A percentile compares a stretch with the other conserved stretches of the same genome.
phyloP scores from a whole-genome alignment of 306 rosid genomes.

The Fagus crenata region DNA sequence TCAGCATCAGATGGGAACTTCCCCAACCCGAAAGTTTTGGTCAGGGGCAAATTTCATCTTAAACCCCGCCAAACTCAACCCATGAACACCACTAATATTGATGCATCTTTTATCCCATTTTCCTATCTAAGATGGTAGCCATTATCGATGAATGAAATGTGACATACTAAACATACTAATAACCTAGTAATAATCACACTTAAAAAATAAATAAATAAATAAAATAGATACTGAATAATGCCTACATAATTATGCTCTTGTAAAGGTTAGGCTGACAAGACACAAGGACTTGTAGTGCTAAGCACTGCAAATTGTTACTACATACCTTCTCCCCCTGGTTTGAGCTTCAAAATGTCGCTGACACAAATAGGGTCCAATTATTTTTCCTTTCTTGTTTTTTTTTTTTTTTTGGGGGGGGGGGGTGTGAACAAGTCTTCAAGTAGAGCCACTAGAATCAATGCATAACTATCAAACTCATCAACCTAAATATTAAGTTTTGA shows the following conservation, averaged over 20 bases:
- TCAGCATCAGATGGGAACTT: too few species aligned
- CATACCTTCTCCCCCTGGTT: not conserved
- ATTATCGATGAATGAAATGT: too few species aligned
- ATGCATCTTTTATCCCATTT: too few species aligned
- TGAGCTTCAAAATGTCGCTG: not conserved
- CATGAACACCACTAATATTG: too few species aligned
- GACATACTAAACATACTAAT: too few species aligned
- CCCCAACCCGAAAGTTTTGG: too few species aligned
- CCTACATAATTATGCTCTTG: not conserved
- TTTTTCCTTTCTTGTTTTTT: not conserved
- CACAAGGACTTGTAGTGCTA: not conserved
- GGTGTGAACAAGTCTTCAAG: not conserved
- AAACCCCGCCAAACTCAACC: too few species aligned
- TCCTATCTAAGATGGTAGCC: too few species aligned
- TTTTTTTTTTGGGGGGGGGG: not conserved
- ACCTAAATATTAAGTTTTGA: not conserved
- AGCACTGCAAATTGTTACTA: not conserved
- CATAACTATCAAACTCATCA: not conserved
- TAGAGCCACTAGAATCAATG: not conserved
- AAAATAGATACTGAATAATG: too few species aligned
- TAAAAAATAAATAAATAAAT: too few species aligned
- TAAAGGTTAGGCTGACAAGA: not conserved
- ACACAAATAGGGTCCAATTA: not conserved
- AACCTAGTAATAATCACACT: too few species aligned
- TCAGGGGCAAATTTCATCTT: too few species aligned